Base-by-base conservation (phyloP, 1,284 basidiomycete species). In the Trichosporon inkin region DNA sequence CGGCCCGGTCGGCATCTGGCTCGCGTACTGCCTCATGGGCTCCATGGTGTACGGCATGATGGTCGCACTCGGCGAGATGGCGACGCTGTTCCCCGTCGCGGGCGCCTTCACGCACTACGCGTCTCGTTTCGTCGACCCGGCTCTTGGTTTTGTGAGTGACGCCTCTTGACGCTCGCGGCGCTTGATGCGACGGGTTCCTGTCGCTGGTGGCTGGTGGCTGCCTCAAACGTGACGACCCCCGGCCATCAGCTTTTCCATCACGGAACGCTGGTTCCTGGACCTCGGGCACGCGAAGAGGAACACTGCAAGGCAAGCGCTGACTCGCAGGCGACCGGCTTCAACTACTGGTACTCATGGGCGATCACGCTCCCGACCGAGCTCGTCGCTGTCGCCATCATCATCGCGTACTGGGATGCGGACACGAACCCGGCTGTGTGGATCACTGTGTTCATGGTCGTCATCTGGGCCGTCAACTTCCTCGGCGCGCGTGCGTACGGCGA, bases 71-170 rank as follows among this genome's bases (percentile, higher is more conserved):
- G 78, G 78, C 49, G 80, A 81, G 66, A 78, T 81, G 76, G 78
- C 78, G 8, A 75, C 79, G 16, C 65, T 78, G 16, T 73, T 68
- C 62, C 76, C 77, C 6, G 70, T 76, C 19, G 59, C 75, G 1
- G 77, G 77, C 28, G 74, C 68, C 14, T 77, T 77, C 68, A 76
- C 76, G 11, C 73, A 76, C 57, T 77, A 76, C 53, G 70, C 72
- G 10, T 63, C 71, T 16, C 80, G 83, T 19, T 84, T 84, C 69
- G 79, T 83, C 58, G 80, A 83, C 62, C 80, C 81, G 8, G 77
- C 80, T 11, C 67, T 83, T 13, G 80, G 80, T 17, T 82, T 81
- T 61, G 80, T 53, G 34, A 60, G 52, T 54, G 28, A 32, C 28
- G 4, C 5, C 28, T 8, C 8, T 8, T 32, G 28, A 8, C 28